These are phyloP conservation scores for Phytophthora hybrid DNA, from an alignment of 352 stramenopile genomes.

Conservation along the genomic window DNA sequence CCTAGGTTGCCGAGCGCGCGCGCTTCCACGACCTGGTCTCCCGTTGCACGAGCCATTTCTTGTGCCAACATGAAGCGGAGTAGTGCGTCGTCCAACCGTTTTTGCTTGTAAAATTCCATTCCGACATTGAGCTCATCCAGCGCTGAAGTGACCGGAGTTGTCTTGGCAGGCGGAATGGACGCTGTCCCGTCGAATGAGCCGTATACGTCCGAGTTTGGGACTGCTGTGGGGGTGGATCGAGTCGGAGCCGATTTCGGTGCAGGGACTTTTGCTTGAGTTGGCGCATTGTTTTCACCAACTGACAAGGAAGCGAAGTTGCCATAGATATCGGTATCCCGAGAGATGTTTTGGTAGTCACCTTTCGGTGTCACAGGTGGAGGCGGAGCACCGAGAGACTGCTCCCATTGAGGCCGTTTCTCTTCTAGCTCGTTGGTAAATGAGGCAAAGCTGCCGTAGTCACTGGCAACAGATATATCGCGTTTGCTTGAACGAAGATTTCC, in stretches of 20 bases:
- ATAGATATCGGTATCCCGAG: conserved; percentile 34
- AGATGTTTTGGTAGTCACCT: conserved; percentile 12
- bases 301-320: conserved; percentile 46
- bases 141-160: conserved; percentile 45
- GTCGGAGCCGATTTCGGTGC: conserved; percentile 1
- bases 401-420: conserved; percentile 25
- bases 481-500: not conserved
- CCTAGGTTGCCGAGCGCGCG: conserved; percentile 80
- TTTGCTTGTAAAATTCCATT: conserved; percentile 83
- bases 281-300: conserved; percentile 5
- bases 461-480: not conserved
- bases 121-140: conserved; percentile 77
- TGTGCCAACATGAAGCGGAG: conserved; percentile 71
- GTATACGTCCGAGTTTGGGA: conserved; percentile 37
- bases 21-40: conserved; percentile 74
- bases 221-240: conserved; percentile 7
- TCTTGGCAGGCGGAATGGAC: conserved; percentile 7
- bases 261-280: conserved; percentile 1
- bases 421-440: conserved; percentile 22
- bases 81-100: conserved; percentile 68
- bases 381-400: conserved; percentile 33
- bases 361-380: conserved; percentile 21
- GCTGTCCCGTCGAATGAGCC: conserved; percentile 30
- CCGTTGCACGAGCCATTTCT: conserved; percentile 51
- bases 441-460: conserved; percentile 40